Conservation (phyloP, 495 filamentous ascomycete species). For the Aspergillus sparsus region DNA sequence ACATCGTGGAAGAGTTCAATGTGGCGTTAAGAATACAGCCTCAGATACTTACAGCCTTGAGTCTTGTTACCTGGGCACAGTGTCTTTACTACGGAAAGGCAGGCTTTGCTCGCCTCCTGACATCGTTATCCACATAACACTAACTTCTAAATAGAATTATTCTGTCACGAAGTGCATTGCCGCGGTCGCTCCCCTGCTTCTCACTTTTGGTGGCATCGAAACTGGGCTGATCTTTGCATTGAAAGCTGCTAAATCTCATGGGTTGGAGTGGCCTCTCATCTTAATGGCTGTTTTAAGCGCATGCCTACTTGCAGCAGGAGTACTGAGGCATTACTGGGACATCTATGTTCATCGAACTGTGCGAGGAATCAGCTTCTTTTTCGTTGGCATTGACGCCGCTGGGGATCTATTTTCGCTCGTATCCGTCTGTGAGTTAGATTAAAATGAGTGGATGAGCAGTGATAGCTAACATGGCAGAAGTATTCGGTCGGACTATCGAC, state of each 20-base stretch:
- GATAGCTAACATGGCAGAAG: constrained; percentile 22
- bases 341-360: constrained; percentile 61
- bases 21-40: constrained; percentile 61
- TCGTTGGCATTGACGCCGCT: constrained; percentile 63
- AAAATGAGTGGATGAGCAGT: background rate
- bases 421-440: constrained; percentile 44
- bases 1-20: constrained; percentile 62
- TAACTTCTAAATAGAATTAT: constrained; percentile 40
- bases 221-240: constrained; percentile 53
- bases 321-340: constrained; percentile 58
- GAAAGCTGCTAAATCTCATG: constrained; percentile 36
- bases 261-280: constrained; percentile 53
- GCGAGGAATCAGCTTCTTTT: constrained; percentile 65
- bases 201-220: constrained; percentile 54
- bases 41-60: constrained; percentile 61
- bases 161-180: constrained; percentile 43
- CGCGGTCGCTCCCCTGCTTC: constrained; percentile 35
- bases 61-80: constrained; percentile 63
- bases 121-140: background rate
- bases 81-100: constrained; percentile 63
- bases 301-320: constrained; percentile 55
- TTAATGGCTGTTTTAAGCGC: constrained; percentile 64
- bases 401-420: constrained; percentile 64
- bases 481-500: constrained; percentile 58
- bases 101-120: constrained; percentile 12